Evolutionary conservation across 1,284 basidiomycete genomes (phyloP).

Genomic region (Sanguinoderma infundibulare): DNA sequence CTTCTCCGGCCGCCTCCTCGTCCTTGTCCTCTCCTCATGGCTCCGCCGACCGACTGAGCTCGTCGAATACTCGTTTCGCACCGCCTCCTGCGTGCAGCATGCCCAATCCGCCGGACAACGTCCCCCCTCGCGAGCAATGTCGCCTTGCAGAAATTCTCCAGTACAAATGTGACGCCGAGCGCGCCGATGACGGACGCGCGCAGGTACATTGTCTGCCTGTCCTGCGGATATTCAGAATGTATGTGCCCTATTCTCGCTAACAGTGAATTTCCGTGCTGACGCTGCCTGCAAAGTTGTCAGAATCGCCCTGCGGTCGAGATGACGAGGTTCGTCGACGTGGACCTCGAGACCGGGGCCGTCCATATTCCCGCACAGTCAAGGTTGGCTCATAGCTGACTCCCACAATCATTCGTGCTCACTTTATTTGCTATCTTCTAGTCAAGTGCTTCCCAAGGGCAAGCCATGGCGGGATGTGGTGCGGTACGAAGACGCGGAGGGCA

Average conservation of each 20-base stretch:
- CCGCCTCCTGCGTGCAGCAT: neutral
- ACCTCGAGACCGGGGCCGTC: constrained; percentile 66
- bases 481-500: constrained; percentile 19
- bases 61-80: neutral
- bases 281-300: constrained; percentile 54
- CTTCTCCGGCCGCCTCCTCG: too few species aligned
- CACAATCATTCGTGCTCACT: neutral
- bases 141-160: constrained; percentile 74
- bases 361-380: constrained; percentile 51
- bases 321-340: constrained; percentile 60
- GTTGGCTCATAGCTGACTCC: constrained; percentile 33
- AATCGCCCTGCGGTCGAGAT: constrained; percentile 70
- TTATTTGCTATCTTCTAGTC: constrained; percentile 32
- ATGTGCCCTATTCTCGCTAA: too few species aligned
- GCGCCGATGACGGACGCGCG: constrained; percentile 33
- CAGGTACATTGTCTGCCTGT: constrained; percentile 68
- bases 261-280: constrained; percentile 15
- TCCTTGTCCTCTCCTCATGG: neutral
- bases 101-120: constrained; percentile 9
- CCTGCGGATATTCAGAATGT: constrained; percentile 74
- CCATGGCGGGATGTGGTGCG: constrained; percentile 53
- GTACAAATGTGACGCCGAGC: constrained; percentile 58
- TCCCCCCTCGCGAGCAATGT: constrained; percentile 42
- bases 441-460: constrained; percentile 50
- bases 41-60: neutral